phyloP scores from a whole-genome alignment of 257 asterid species.

The Solanum phureja region DNA sequence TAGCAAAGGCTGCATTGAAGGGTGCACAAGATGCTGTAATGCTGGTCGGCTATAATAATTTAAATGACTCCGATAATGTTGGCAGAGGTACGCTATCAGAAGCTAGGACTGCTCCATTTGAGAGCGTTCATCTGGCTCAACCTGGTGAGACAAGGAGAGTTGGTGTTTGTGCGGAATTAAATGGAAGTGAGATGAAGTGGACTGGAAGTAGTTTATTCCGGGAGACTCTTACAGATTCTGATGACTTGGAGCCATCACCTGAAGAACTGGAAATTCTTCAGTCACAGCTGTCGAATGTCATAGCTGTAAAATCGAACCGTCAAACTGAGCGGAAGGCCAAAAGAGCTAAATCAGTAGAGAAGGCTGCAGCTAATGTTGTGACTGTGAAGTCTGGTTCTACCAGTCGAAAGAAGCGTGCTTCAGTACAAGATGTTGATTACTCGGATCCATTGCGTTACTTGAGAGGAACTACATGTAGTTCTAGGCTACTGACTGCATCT shows the following conservation, averaged over 20 bases:
- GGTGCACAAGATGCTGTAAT: constrained; percentile 79
- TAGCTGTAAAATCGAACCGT: constrained; percentile 74
- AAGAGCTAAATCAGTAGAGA: constrained; percentile 74
- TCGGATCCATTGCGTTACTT: constrained; percentile 77
- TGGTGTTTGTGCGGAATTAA: constrained; percentile 10
- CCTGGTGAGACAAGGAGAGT: constrained; percentile 21
- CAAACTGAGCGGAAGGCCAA: constrained; percentile 66
- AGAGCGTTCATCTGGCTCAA: constrained; percentile 21
- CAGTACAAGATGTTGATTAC: constrained; percentile 66
- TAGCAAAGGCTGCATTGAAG: constrained; percentile 81
- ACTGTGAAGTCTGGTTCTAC: constrained; percentile 69
- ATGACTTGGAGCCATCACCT: constrained; percentile 46
- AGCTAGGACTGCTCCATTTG: constrained; percentile 6
- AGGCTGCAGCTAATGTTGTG: constrained; percentile 52
- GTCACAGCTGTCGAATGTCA: constrained; percentile 34
- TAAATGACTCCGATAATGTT: constrained; percentile 15
- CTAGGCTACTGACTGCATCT: constrained; percentile 69
- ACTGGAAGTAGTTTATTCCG: constrained; percentile 13
- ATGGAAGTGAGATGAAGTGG: constrained; percentile 30
- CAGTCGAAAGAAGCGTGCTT: constrained; percentile 49
- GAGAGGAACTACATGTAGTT: constrained; percentile 58
- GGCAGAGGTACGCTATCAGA: not conserved
- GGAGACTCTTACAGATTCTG: constrained; percentile 26
- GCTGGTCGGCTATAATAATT: constrained; percentile 32
- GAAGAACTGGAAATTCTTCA: constrained; percentile 68